These are phyloP conservation scores for Bipolaris oryzae DNA, from an alignment of 2,329 filamentous ascomycete species.

Conservation along the genomic window DNA sequence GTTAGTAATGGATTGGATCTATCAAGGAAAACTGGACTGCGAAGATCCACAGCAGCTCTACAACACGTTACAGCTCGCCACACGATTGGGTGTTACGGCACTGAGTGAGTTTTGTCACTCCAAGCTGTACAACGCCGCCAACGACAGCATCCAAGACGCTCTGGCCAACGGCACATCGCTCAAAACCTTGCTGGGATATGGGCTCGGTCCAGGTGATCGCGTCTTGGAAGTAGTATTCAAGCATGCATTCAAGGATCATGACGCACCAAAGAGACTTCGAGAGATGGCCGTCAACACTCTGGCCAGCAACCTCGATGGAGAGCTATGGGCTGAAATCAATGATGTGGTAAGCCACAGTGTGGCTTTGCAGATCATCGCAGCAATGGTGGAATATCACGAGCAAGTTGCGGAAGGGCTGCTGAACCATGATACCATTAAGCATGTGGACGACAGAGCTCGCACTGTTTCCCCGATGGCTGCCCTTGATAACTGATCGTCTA, in stretches of 20 bases:
- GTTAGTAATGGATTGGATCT: neutral
- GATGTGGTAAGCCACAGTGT: slow-evolving; percentile 2
- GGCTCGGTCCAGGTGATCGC: neutral
- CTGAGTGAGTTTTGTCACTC: neutral
- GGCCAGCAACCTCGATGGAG: neutral
- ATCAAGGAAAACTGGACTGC: neutral
- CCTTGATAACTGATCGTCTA: neutral
- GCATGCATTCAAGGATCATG: neutral
- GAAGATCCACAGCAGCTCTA: neutral
- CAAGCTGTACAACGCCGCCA: neutral
- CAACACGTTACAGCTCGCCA: neutral
- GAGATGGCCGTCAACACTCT: neutral
- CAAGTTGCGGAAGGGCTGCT: slow-evolving; percentile 7
- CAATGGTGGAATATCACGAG: slow-evolving; percentile 10
- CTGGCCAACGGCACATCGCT: neutral
- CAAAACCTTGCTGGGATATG: neutral
- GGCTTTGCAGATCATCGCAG: slow-evolving; percentile 9
- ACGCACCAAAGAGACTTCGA: neutral
- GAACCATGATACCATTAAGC: slow-evolving; percentile 2
- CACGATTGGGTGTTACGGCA: neutral
- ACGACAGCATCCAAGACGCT: neutral
- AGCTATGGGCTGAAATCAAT: neutral
- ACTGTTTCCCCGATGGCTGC: neutral
- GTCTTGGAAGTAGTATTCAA: neutral
- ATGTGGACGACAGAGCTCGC: neutral